These are phyloP conservation scores for Orbilia oligospora DNA, from an alignment of 2,329 filamentous ascomycete species.

Conservation along the genomic window DNA sequence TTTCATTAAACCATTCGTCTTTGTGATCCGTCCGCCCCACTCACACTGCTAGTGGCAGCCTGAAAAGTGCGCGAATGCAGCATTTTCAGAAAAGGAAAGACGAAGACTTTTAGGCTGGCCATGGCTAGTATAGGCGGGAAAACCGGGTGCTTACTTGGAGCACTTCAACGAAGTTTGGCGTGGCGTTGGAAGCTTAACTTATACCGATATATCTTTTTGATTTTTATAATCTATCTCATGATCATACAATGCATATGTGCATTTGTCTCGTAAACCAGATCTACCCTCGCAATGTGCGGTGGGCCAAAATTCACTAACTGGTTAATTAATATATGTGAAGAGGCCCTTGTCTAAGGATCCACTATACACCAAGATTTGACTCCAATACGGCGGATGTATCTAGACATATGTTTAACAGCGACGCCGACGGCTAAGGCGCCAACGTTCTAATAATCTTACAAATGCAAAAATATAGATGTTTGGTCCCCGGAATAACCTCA, in stretches of 20 bases:
- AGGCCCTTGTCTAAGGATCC: no score
- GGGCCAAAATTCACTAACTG: not conserved
- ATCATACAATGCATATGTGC: no score
- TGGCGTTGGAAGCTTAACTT: not conserved
- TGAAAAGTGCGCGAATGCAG: slow-evolving; percentile 50
- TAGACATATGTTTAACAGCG: not conserved
- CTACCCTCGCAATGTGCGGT: no score
- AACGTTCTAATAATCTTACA: no score
- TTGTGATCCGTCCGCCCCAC: slow-evolving; percentile 23
- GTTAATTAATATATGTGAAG: no score
- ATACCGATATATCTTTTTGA: no score
- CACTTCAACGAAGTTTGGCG: slow-evolving; percentile 11
- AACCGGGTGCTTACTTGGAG: slow-evolving; percentile 33
- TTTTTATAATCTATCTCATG: not conserved
- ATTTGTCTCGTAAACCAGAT: no score
- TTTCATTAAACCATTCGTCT: not conserved
- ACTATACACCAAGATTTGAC: not conserved
- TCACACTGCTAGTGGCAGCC: slow-evolving; percentile 33
- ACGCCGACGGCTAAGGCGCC: not conserved
- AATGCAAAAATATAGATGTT: not conserved
- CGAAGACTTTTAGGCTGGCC: slow-evolving; percentile 58
- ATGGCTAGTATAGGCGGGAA: slow-evolving; percentile 28
- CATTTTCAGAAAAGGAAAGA: slow-evolving; percentile 58
- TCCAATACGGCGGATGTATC: not conserved
- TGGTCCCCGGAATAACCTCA: no score